phyloP scores from a whole-genome alignment of 2,329 filamentous ascomycete species.

The Colletotrichum horii region DNA sequence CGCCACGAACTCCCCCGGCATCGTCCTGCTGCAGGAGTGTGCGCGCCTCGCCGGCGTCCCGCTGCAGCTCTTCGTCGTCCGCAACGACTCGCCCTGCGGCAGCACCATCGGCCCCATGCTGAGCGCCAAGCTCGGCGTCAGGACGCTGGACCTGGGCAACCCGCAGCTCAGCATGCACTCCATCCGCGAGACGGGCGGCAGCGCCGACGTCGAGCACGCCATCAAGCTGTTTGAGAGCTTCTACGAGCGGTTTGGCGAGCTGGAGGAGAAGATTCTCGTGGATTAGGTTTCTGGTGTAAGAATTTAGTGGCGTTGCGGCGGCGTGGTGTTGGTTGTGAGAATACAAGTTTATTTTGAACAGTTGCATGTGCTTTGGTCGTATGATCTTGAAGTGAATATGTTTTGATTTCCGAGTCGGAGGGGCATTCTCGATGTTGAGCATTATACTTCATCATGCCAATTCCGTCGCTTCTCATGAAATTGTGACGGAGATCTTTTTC shows the following conservation, averaged over 20 bases:
- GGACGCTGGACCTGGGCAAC: slow-evolving; percentile 92
- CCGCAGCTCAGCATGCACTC: slow-evolving; percentile 97
- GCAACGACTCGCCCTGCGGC: slow-evolving; percentile 93
- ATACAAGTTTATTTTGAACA: neutral
- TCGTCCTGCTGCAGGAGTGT: slow-evolving; percentile 88
- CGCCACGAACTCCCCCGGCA: slow-evolving; percentile 94
- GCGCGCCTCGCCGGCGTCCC: slow-evolving; percentile 79
- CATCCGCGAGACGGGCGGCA: slow-evolving; percentile 90
- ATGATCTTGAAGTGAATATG: too few species aligned
- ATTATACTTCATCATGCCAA: neutral
- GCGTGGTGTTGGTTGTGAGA: neutral
- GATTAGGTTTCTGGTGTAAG: slow-evolving; percentile 58
- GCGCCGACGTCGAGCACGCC: slow-evolving; percentile 85
- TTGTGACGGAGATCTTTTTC: neutral
- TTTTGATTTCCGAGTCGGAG: too few species aligned
- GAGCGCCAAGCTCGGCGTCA: slow-evolving; percentile 81
- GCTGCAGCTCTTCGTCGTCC: slow-evolving; percentile 92
- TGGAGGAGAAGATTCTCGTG: slow-evolving; percentile 84
- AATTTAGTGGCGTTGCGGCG: neutral
- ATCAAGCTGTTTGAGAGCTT: slow-evolving; percentile 88
- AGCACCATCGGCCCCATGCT: slow-evolving; percentile 99
- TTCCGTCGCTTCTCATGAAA: accelerated
- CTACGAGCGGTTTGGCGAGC: slow-evolving; percentile 80
- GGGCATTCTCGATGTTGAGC: too few species aligned
- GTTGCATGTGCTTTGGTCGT: neutral